These are phyloP conservation scores for Aspergillus steynii DNA, from an alignment of 495 filamentous ascomycete genomes.

Conservation along the genomic window DNA sequence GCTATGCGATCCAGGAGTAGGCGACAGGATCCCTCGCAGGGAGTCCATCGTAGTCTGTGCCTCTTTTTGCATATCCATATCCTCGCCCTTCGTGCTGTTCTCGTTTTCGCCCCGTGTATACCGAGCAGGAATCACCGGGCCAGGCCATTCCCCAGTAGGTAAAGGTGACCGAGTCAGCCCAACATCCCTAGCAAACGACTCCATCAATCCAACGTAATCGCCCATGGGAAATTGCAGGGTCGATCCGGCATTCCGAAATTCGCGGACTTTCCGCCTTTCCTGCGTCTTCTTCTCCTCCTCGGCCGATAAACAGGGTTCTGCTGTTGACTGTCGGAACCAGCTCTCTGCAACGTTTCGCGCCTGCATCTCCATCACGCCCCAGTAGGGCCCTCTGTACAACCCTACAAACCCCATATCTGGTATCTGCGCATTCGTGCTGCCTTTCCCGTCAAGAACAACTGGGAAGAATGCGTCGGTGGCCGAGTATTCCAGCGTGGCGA, in stretches of 20 bases:
- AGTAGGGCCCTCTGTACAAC: constrained; percentile 84
- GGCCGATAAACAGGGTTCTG: background rate
- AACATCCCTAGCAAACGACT: constrained; percentile 61
- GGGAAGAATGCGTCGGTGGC: constrained; percentile 60
- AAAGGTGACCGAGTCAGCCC: constrained; percentile 27
- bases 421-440: constrained; percentile 58
- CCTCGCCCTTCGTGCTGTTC: background rate
- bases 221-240: constrained; percentile 76
- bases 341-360: constrained; percentile 59
- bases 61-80: background rate
- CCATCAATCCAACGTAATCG: constrained; percentile 79
- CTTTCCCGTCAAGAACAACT: constrained; percentile 66
- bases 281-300: constrained; percentile 19
- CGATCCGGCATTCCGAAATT: constrained; percentile 33
- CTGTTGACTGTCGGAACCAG: constrained; percentile 29
- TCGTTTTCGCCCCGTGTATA: constrained; percentile 21
- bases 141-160: constrained; percentile 12
- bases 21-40: constrained; percentile 18
- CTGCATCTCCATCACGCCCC: constrained; percentile 87
- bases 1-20: constrained; percentile 3
- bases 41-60: constrained; percentile 22
- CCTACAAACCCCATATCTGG: constrained; percentile 77
- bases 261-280: constrained; percentile 27
- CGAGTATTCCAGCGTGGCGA: constrained; percentile 56
- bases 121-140: constrained; percentile 40